These are phyloP conservation scores for Strigomonas culicis DNA, from an alignment of 208 protist species.

Conservation along the genomic window DNA sequence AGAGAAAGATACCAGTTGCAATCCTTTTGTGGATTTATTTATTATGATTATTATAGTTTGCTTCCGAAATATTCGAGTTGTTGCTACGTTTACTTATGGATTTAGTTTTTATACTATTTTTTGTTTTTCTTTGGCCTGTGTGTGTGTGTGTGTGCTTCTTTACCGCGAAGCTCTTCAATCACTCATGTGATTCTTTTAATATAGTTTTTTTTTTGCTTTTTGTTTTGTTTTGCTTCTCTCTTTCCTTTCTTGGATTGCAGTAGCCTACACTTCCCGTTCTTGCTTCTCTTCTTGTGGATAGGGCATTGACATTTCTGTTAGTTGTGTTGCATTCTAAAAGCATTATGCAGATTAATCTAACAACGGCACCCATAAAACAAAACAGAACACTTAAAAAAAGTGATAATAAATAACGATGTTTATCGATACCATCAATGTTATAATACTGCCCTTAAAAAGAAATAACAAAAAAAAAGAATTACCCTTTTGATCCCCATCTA, in stretches of 20 bases:
- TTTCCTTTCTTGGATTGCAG: too few species aligned
- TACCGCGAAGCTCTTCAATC: too few species aligned
- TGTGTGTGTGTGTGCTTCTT: too few species aligned
- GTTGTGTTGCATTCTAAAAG: too few species aligned
- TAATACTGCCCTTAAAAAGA: not conserved
- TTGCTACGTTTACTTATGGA: not conserved
- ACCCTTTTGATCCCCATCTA: not conserved
- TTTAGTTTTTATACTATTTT: not conserved
- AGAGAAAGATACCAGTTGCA: not conserved
- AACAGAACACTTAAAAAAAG: too few species aligned
- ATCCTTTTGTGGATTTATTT: not conserved
- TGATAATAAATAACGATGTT: not conserved
- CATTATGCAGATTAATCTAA: too few species aligned
- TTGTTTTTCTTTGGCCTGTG: too few species aligned
- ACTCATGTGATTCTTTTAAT: slow-evolving; percentile 1
- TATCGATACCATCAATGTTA: not conserved
- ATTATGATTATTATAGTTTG: too few species aligned
- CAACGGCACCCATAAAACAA: too few species aligned
- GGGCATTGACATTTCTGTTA: too few species aligned
- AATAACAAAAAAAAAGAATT: not conserved
- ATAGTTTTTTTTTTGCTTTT: not conserved
- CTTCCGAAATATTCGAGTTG: too few species aligned
- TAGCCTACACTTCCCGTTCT: not conserved
- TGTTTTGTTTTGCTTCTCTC: not conserved
- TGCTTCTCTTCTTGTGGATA: too few species aligned